A percentile compares a stretch with the other conserved stretches of the same genome.
Conservation (phyloP, 106 monocot species). For the Acanthochlamys bracteata region DNA sequence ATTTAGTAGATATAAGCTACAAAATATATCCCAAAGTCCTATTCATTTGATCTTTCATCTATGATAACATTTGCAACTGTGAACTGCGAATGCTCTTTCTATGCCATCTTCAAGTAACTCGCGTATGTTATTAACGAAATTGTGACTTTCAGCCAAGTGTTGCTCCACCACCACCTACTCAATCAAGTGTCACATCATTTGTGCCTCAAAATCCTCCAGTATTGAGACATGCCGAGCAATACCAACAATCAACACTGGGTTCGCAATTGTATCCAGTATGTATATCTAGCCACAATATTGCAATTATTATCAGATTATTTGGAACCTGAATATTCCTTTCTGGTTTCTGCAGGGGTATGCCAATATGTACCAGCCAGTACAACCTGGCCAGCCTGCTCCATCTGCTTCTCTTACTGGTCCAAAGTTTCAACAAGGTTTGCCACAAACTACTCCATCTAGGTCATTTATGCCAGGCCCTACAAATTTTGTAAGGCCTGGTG, state of each 20-base stretch:
- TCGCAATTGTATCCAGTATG: constrained; percentile 76
- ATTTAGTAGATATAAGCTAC: too few species aligned
- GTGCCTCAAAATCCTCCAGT: constrained; percentile 53
- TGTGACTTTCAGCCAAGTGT: constrained; percentile 26
- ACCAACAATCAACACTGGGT: constrained; percentile 59
- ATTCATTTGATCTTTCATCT: too few species aligned
- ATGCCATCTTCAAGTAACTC: too few species aligned
- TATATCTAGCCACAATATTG: constrained; percentile 1
- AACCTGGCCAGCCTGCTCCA: constrained; percentile 22
- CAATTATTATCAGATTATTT: not conserved
- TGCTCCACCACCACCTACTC: constrained; percentile 39
- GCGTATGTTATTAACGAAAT: not conserved
- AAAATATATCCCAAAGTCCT: too few species aligned
- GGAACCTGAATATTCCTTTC: not conserved
- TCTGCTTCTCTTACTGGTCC: constrained; percentile 24
- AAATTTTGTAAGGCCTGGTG: constrained; percentile 25
- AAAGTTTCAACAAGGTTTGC: constrained; percentile 30
- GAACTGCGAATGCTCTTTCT: too few species aligned
- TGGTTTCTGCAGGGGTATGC: constrained; percentile 32
- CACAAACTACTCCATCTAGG: constrained; percentile 17
- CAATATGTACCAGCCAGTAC: constrained; percentile 37
- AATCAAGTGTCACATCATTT: constrained; percentile 51
- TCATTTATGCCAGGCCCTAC: constrained; percentile 39
- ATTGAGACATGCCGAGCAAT: constrained; percentile 66
- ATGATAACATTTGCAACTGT: too few species aligned